A percentile compares a stretch with the other conserved stretches of the same genome.
Conservation (phyloP, 495 filamentous ascomycete species). For the Bryoglossum gracile region DNA sequence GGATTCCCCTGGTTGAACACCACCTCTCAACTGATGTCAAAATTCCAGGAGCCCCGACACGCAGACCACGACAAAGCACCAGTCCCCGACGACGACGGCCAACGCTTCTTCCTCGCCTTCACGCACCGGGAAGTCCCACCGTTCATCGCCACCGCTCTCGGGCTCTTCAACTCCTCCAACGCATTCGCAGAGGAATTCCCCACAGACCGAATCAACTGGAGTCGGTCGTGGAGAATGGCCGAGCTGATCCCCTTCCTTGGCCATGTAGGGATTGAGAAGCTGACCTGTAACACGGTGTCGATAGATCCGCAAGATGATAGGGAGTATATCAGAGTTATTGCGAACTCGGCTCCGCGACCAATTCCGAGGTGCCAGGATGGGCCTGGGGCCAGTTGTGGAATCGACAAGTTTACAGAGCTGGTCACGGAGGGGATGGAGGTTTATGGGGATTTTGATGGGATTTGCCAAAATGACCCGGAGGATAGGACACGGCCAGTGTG, state of each 20-base stretch:
- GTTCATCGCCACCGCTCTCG: conserved; percentile 17
- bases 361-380: conserved; percentile 39
- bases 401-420: conserved; percentile 15
- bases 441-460: conserved; percentile 22
- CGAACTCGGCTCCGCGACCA: conserved; percentile 49
- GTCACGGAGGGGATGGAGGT: conserved; percentile 15
- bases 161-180: conserved; percentile 21
- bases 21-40: conserved; percentile 10
- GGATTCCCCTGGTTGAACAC: conserved; percentile 22
- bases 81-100: conserved; percentile 16
- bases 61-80: neutral
- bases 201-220: conserved; percentile 18
- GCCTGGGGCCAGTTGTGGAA: conserved; percentile 38
- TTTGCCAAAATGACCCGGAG: conserved; percentile 13
- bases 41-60: conserved; percentile 11
- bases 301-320: conserved; percentile 1
- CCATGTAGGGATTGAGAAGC: conserved; percentile 20
- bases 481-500: too few species aligned
- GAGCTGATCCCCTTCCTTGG: conserved; percentile 21
- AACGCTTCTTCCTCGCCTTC: conserved; percentile 21
- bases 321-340: conserved; percentile 35
- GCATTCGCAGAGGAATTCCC: conserved; percentile 18
- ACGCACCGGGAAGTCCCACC: conserved; percentile 22
- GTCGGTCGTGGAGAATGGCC: conserved; percentile 15
- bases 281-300: conserved; percentile 7